Percentiles rank a stretch among this genome's conserved stretches.
Evolutionary conservation across 495 filamentous ascomycete genomes (phyloP).

Genomic region (Penicillium subrubescens): DNA sequence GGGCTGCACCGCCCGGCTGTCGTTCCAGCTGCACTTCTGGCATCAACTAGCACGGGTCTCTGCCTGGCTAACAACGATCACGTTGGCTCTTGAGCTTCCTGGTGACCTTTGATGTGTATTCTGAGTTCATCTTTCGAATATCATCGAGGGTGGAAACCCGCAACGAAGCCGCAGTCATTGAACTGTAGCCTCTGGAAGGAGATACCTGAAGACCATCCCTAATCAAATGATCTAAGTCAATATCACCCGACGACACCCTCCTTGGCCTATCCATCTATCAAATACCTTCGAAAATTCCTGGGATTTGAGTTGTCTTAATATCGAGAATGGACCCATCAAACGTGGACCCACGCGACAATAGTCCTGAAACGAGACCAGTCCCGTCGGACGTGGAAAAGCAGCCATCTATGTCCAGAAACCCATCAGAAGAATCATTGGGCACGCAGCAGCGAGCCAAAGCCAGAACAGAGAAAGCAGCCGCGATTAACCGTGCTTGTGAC

Average conservation of each 20-base stretch:
- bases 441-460: conserved; percentile 3
- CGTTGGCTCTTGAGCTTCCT: background rate
- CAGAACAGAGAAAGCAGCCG: conserved; percentile 33
- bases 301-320: background rate
- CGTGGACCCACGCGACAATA: background rate
- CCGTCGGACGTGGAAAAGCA: conserved; percentile 6
- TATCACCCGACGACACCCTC: background rate
- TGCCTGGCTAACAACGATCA: background rate
- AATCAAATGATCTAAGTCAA: background rate
- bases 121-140: background rate
- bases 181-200: background rate
- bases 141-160: background rate
- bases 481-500: conserved; percentile 70
- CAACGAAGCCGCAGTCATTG: background rate
- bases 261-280: background rate
- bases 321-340: conserved; percentile 12
- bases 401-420: background rate
- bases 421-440: conserved; percentile 7
- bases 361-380: background rate
- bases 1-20: background rate
- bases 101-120: background rate
- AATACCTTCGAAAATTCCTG: background rate
- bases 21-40: background rate
- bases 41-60: background rate
- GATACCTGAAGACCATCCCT: background rate